Percentiles rank a stretch among this genome's conserved stretches.
phyloP scores from a whole-genome alignment of 23 red algal genomes.

The Gracilaria gracilis region DNA sequence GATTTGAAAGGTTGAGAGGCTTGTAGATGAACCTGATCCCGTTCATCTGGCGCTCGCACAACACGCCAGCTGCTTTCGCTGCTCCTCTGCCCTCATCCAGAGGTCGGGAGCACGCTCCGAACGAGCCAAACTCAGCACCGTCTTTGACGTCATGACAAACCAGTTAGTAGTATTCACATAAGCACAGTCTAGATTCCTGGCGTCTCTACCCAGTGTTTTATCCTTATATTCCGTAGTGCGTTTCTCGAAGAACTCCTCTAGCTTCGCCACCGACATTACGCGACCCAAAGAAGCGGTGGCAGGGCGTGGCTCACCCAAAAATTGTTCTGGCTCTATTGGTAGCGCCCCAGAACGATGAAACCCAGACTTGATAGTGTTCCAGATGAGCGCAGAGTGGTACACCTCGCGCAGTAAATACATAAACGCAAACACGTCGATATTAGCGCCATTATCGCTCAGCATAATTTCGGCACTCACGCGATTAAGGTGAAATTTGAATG shows the following conservation, averaged over 20 bases:
- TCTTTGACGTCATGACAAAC: slow-evolving; percentile 22
- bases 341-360: not conserved
- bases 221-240: not conserved
- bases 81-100: too few species aligned
- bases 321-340: not conserved
- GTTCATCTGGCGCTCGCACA: too few species aligned
- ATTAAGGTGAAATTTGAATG: slow-evolving; percentile 9
- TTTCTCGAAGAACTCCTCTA: not conserved
- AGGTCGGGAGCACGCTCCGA: not conserved
- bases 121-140: not conserved
- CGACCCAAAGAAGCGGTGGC: not conserved
- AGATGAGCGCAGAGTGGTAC: not conserved
- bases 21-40: too few species aligned
- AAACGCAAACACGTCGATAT: slow-evolving; percentile 6
- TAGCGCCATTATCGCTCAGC: not conserved
- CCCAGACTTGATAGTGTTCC: not conserved
- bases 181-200: not conserved
- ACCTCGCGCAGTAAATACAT: not conserved
- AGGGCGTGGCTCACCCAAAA: slow-evolving; percentile 2
- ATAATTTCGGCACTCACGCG: not conserved
- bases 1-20: too few species aligned
- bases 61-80: too few species aligned
- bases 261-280: slow-evolving; percentile 3
- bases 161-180: slow-evolving; percentile 18
- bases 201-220: not conserved